Conservation (phyloP, 192 early-diverging fungal genomes). For the Gamsiella multidivaricata region DNA sequence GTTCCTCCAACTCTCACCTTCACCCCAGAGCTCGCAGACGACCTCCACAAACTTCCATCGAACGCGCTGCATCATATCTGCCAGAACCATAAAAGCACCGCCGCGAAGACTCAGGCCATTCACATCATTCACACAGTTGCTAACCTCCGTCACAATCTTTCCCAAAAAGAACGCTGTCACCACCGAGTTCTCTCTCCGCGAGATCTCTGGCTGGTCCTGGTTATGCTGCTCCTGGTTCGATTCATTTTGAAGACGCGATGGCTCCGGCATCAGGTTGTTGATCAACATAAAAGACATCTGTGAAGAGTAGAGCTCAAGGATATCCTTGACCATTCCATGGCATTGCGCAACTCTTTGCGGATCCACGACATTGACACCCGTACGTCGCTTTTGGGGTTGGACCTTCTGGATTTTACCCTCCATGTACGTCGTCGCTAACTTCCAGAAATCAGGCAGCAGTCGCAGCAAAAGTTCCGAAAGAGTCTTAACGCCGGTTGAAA, state of each 20-base stretch:
- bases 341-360: conserved; percentile 72
- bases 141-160: conserved; percentile 78
- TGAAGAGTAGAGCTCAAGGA: conserved; percentile 69
- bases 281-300: conserved; percentile 67
- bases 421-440: conserved; percentile 85
- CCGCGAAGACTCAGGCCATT: conserved; percentile 78
- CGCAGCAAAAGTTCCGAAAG: conserved; percentile 81
- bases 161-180: conserved; percentile 80
- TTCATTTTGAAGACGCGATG: conserved; percentile 19
- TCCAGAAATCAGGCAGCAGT: conserved; percentile 93
- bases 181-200: conserved; percentile 69
- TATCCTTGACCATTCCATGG: conserved; percentile 71
- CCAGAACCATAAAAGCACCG: conserved; percentile 75
- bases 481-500: conserved; percentile 72
- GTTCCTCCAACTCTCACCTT: too few relatives aligned
- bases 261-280: conserved; percentile 53
- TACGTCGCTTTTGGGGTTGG: conserved; percentile 46
- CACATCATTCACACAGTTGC: conserved; percentile 82
- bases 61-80: conserved; percentile 76
- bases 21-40: conserved; percentile 80
- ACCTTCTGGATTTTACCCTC: conserved; percentile 82
- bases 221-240: neutral
- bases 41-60: conserved; percentile 78
- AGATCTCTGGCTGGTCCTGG: conserved; percentile 15
- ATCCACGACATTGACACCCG: conserved; percentile 60